These are phyloP conservation scores for Hevea brasiliensis DNA, from an alignment of 345 rosid species.

Conservation along the genomic window DNA sequence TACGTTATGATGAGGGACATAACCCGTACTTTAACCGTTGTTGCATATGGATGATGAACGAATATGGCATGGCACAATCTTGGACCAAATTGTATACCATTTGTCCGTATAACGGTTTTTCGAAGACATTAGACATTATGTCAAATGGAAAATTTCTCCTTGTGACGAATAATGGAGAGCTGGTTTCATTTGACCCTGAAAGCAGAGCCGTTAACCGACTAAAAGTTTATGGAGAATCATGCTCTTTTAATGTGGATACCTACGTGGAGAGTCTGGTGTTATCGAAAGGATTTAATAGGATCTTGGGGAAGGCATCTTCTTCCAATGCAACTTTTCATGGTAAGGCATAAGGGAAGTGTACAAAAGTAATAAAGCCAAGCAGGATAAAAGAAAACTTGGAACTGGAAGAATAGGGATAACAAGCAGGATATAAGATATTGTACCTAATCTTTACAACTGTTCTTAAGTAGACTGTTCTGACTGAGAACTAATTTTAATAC, in stretches of 20 bases:
- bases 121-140: neutral
- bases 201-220: neutral
- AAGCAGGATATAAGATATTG: too few relatives aligned
- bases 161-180: neutral
- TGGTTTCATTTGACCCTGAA: conserved; percentile 7
- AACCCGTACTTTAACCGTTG: neutral
- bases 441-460: too few relatives aligned
- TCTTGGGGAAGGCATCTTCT: neutral
- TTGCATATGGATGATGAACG: conserved; percentile 18
- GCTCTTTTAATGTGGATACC: conserved; percentile 1
- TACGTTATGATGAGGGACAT: neutral
- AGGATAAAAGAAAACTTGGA: too few relatives aligned
- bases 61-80: conserved; percentile 9
- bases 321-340: neutral
- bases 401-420: too few relatives aligned
- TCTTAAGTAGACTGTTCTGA: too few relatives aligned
- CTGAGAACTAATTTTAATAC: too few relatives aligned
- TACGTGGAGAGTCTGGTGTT: conserved; percentile 10
- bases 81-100: conserved; percentile 11
- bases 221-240: neutral
- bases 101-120: neutral
- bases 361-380: too few relatives aligned
- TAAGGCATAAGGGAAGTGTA: too few relatives aligned
- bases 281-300: neutral
- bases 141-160: conserved; percentile 12